These are phyloP conservation scores for Byssothecium circinans DNA, from an alignment of 2,329 filamentous ascomycete species.

Conservation along the genomic window DNA sequence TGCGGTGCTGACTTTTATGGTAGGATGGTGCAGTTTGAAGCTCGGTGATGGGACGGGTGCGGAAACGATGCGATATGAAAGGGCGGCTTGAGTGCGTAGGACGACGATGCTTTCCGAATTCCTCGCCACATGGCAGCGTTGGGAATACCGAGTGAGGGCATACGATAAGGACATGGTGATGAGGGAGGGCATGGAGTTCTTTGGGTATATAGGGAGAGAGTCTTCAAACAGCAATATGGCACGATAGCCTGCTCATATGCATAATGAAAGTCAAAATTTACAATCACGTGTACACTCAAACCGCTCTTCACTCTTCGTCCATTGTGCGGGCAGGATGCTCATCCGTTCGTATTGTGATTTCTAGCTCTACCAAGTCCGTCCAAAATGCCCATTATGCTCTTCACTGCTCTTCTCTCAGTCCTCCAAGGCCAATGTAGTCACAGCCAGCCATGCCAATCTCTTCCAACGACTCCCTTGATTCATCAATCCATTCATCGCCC, in stretches of 20 bases:
- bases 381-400: slow-evolving; percentile 5
- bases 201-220: slow-evolving; percentile 1
- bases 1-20: slow-evolving; percentile 15
- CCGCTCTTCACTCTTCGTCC: neutral
- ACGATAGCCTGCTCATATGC: neutral
- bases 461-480: neutral
- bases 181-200: slow-evolving; percentile 1
- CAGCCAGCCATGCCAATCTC: neutral
- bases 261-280: neutral
- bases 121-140: too few relatives aligned
- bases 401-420: neutral
- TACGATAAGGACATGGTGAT: too few relatives aligned
- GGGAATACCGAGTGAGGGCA: too few relatives aligned
- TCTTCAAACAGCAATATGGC: neutral
- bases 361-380: slow-evolving; percentile 3
- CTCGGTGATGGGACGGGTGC: slow-evolving; percentile 58
- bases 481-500: neutral
- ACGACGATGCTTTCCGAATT: too few relatives aligned
- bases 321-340: slow-evolving; percentile 1
- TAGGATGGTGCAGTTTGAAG: slow-evolving; percentile 97
- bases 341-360: slow-evolving; percentile 6
- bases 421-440: neutral
- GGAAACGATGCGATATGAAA: too few relatives aligned
- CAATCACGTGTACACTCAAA: neutral
- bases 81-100: too few relatives aligned